Evolutionary conservation across 2,329 filamentous ascomycete genomes (phyloP).

Genomic region (Venturia aucupariae): DNA sequence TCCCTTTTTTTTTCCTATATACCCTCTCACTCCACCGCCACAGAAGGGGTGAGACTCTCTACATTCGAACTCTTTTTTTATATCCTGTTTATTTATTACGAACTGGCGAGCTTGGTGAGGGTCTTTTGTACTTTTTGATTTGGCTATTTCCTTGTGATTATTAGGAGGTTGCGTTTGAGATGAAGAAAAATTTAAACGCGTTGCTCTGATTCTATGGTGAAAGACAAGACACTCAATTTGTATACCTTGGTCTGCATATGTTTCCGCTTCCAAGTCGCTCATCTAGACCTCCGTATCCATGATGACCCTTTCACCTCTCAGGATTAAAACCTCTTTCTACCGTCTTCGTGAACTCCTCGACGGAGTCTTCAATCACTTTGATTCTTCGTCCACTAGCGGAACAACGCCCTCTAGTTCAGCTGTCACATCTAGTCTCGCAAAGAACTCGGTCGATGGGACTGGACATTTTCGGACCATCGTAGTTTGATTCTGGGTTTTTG

Average conservation of each 20-base stretch:
- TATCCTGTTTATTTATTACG: slow-evolving; percentile 2
- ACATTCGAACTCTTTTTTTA: not conserved
- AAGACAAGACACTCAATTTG: no score
- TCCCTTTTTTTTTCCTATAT: slow-evolving; percentile 2
- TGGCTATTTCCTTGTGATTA: not conserved
- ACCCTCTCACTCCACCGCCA: not conserved
- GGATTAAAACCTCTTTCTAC: not conserved
- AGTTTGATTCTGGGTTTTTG: not conserved
- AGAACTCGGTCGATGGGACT: not conserved
- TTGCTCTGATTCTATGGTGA: not conserved
- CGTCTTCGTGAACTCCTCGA: not conserved
- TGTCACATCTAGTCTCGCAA: not conserved
- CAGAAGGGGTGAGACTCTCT: not conserved
- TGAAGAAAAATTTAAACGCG: not conserved
- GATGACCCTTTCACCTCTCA: no score
- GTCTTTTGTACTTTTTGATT: not conserved
- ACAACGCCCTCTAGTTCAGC: not conserved
- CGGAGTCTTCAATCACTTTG: not conserved
- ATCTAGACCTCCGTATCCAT: no score
- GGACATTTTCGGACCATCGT: not conserved
- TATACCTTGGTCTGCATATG: no score
- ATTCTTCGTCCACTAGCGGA: not conserved
- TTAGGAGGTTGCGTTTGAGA: not conserved
- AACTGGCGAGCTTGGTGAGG: not conserved
- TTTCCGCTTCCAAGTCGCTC: no score